Conservation (phyloP, 441 rosid genomes). For the Gossypium gossypioides region DNA sequence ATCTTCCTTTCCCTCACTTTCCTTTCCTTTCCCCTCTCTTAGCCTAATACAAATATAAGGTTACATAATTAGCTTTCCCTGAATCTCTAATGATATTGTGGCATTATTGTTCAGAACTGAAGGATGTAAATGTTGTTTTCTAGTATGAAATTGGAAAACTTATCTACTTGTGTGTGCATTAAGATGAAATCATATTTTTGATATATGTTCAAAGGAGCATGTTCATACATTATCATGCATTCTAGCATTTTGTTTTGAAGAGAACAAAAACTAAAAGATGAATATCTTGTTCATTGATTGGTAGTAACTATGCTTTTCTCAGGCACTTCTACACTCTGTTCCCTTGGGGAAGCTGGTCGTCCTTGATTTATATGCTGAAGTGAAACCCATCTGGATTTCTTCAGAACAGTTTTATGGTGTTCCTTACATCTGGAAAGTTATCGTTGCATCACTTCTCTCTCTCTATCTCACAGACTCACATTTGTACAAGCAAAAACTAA, state of each 20-base stretch:
- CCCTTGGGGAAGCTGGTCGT: constrained; percentile 55
- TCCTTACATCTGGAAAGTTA: constrained; percentile 59
- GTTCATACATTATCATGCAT: neutral
- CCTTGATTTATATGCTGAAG: constrained; percentile 69
- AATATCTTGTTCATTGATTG: neutral
- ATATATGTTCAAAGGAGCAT: neutral
- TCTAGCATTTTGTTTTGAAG: neutral
- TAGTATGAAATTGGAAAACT: neutral
- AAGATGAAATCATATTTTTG: neutral
- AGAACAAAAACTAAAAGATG: neutral
- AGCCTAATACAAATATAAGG: no score
- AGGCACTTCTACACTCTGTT: constrained; percentile 66
- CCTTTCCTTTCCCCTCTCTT: no score
- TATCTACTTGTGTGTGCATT: neutral
- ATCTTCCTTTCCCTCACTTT: no score
- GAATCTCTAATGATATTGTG: neutral
- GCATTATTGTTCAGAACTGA: neutral
- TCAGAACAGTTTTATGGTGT: constrained; percentile 59
- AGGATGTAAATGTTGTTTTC: neutral
- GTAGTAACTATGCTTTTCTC: constrained; percentile 13
- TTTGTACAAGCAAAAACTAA: neutral
- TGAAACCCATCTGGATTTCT: constrained; percentile 53
- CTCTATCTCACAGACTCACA: neutral
- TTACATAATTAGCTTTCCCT: neutral
- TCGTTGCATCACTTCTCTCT: neutral